Conservation (phyloP, 2,329 filamentous ascomycete species). For the Cytospora mali region DNA sequence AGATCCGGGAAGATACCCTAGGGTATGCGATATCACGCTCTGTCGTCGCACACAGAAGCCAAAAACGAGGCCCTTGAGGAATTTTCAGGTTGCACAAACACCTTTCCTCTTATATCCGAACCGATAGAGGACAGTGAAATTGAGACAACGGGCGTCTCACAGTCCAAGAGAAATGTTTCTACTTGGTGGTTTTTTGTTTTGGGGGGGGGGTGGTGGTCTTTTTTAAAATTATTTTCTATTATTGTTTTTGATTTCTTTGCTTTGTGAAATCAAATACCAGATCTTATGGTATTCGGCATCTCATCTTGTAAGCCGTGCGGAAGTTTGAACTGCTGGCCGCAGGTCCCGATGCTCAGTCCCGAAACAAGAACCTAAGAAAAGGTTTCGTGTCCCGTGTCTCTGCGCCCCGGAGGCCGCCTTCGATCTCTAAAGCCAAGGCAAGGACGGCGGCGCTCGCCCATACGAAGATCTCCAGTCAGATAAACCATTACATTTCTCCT, state of each 20-base stretch:
- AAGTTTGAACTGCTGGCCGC: constrained; percentile 3
- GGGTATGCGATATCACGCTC: constrained; percentile 17
- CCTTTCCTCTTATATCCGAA: constrained; percentile 6
- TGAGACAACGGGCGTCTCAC: constrained; percentile 1
- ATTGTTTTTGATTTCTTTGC: too few relatives aligned
- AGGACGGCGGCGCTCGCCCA: constrained; percentile 8
- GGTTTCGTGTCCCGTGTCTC: constrained; percentile 19
- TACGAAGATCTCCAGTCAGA: constrained; percentile 10
- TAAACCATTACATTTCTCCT: not conserved
- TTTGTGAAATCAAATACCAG: not conserved
- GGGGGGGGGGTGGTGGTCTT: too few relatives aligned
- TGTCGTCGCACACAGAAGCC: constrained; percentile 12
- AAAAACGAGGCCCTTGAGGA: not conserved
- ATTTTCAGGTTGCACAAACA: constrained; percentile 6
- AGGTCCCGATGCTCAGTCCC: constrained; percentile 16
- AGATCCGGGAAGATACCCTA: not conserved
- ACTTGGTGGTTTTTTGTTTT: too few relatives aligned
- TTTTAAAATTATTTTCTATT: too few relatives aligned
- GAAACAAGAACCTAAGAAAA: constrained; percentile 23
- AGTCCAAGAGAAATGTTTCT: not conserved
- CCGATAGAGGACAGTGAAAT: not conserved
- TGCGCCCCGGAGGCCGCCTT: constrained; percentile 18
- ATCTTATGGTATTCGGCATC: constrained; percentile 15
- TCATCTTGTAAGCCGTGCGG: constrained; percentile 12
- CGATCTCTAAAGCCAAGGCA: not conserved